Base-by-base conservation (phyloP, 805 yeast genomes). In the Tetrapisispora arboricola region DNA sequence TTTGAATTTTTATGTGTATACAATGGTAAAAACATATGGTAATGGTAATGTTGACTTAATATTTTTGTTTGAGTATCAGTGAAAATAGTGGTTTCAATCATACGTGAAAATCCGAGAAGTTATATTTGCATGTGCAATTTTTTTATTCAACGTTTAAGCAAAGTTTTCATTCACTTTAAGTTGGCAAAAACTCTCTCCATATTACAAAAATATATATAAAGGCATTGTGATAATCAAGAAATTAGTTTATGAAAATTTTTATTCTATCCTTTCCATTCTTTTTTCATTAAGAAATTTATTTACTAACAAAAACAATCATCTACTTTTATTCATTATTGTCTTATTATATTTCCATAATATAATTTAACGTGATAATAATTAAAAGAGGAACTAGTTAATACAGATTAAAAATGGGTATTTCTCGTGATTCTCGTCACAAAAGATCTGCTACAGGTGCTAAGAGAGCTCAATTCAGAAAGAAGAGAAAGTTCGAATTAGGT, bases 351-450 rank as follows among this genome's bases (percentile, higher is more conserved):
- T 19, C 22, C 3, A 16, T 24, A 24, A 24, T 34, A 34, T 34
- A 34, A 20, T 20, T 21, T 21, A 19, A 8, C 11, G 24, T 32
- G n/a, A 32, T 32, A 32, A 20, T 20, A 32, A 4, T 32, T 32
- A 21, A n/a, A 20, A 21, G 24, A 22, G 24, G 36, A 20, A 4
- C n/a, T 18, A 31, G 10, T 38, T 10, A 16, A 24, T 30, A 37
- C 26, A 47, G 50, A 42, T 43, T 53, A 67, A 83, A 71, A 72
- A 90, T 90, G 98, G 97, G 98, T 88, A 90, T 90, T 84, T 87
- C 97, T 75, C 90, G 98, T 80, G 97, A 92, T 80, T 90, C 98
- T 73, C 96, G 96, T 78, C 98, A 92, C 88, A 90, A 90, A 85
- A 94, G 98, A 76, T 75, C 96, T 65, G 95, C 94, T 73, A 88